These are phyloP conservation scores for Cladorrhinum sp. DNA, from an alignment of 2,329 filamentous ascomycete species.

Conservation along the genomic window DNA sequence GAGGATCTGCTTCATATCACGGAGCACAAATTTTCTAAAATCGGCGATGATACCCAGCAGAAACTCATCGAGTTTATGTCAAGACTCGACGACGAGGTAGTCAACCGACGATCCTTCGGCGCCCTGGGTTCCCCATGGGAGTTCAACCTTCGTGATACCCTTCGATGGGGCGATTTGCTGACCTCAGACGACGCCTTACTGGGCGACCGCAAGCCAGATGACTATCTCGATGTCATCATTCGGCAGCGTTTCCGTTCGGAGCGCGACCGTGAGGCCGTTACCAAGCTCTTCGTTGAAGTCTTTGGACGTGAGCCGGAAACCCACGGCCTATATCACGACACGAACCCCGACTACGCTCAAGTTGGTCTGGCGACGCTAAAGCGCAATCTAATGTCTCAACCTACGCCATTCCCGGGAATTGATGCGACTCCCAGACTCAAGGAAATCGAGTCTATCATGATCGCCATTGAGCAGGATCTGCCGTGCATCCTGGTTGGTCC, in stretches of 20 bases:
- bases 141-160: slow-evolving; percentile 87
- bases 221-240: slow-evolving; percentile 81
- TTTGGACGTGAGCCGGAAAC: slow-evolving; percentile 53
- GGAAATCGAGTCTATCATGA: slow-evolving; percentile 80
- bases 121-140: slow-evolving; percentile 81
- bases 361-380: slow-evolving; percentile 72
- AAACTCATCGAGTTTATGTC: slow-evolving; percentile 78
- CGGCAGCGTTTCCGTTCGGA: slow-evolving; percentile 79
- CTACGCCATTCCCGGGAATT: slow-evolving; percentile 49
- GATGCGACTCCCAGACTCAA: slow-evolving; percentile 57
- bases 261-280: slow-evolving; percentile 64
- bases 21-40: slow-evolving; percentile 66
- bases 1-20: slow-evolving; percentile 83
- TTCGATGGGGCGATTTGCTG: slow-evolving; percentile 79
- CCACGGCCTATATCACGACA: slow-evolving; percentile 69
- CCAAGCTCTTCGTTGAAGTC: slow-evolving; percentile 61
- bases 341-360: slow-evolving; percentile 66
- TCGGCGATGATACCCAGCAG: slow-evolving; percentile 57
- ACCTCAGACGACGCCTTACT: slow-evolving; percentile 60
- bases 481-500: slow-evolving; percentile 86
- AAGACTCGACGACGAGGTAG: slow-evolving; percentile 69
- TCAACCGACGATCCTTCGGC: slow-evolving; percentile 56
- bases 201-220: slow-evolving; percentile 56
- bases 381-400: slow-evolving; percentile 56
- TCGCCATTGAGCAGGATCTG: slow-evolving; percentile 81